Evolutionary conservation across 169 alveolate species (phyloP).

Genomic region (Plasmodium sp.): DNA sequence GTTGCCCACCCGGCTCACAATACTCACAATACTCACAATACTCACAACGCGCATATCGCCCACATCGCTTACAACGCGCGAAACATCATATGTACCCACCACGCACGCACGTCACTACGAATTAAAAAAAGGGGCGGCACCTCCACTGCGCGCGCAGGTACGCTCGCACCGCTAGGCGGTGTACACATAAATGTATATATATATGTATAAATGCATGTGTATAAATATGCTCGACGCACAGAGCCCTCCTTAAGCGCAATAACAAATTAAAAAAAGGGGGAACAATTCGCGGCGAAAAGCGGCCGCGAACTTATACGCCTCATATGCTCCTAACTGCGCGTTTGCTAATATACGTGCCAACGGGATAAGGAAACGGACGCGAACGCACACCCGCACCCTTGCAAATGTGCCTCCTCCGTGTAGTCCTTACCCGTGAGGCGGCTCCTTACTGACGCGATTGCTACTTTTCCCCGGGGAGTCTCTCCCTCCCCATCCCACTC

Average conservation of each 20-base stretch:
- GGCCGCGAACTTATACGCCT: neutral
- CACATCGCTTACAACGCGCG: neutral
- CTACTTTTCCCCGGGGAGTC: neutral
- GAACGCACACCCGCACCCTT: neutral
- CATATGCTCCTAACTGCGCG: neutral
- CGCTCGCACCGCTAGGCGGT: neutral
- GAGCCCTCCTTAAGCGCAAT: neutral
- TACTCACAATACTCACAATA: neutral
- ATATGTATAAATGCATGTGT: neutral
- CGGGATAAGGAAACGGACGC: neutral
- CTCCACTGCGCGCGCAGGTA: neutral
- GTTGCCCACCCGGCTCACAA: neutral
- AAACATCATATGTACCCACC: neutral
- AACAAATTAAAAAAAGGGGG: neutral
- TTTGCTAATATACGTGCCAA: neutral
- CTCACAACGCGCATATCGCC: neutral
- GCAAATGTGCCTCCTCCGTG: neutral
- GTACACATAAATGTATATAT: neutral
- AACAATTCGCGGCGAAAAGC: neutral
- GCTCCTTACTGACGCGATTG: neutral
- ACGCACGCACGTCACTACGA: neutral
- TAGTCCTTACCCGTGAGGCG: neutral
- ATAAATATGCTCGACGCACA: neutral
- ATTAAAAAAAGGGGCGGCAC: neutral
- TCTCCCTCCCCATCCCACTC: neutral